These are phyloP conservation scores for Calonectria crousiana DNA, from an alignment of 2,329 filamentous ascomycete genomes.

Conservation along the genomic window DNA sequence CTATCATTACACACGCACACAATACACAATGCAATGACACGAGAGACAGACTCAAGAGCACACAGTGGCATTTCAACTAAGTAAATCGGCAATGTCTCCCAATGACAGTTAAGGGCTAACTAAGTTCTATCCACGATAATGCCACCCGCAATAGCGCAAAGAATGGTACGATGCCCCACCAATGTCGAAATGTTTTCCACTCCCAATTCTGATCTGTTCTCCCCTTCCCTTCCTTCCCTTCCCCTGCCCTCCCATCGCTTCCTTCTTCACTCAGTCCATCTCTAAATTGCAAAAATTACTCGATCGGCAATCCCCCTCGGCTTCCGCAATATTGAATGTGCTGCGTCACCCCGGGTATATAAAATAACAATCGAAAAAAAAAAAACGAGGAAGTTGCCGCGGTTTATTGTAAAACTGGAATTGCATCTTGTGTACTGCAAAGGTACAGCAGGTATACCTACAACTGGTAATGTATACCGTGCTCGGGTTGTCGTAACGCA, in stretches of 20 bases:
- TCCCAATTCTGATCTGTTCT: background rate
- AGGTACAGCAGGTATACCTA: background rate
- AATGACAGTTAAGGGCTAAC: constrained; percentile 18
- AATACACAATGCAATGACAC: background rate
- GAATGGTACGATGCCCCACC: constrained; percentile 27
- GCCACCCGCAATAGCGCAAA: constrained; percentile 32
- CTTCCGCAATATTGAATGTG: constrained; percentile 34
- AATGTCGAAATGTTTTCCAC: constrained; percentile 7
- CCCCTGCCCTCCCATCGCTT: background rate
- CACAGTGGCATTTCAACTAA: constrained; percentile 27
- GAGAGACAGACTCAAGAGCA: background rate
- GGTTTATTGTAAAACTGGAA: constrained; percentile 27
- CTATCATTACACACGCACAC: background rate
- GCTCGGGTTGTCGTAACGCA: constrained; percentile 25
- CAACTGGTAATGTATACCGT: background rate
- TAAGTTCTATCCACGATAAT: constrained; percentile 37
- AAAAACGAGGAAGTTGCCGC: constrained; percentile 35
- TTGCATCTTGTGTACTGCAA: constrained; percentile 12
- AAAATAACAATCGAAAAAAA: constrained; percentile 43
- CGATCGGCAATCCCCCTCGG: constrained; percentile 28
- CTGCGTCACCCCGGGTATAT: constrained; percentile 44
- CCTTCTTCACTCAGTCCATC: background rate
- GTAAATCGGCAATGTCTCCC: constrained; percentile 20
- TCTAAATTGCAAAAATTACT: constrained; percentile 32
- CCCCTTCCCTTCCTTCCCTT: background rate